A percentile compares a stretch with the other conserved stretches of the same genome.
phyloP scores from a whole-genome alignment of 495 filamentous ascomycete genomes.

The Podospora didyma region DNA sequence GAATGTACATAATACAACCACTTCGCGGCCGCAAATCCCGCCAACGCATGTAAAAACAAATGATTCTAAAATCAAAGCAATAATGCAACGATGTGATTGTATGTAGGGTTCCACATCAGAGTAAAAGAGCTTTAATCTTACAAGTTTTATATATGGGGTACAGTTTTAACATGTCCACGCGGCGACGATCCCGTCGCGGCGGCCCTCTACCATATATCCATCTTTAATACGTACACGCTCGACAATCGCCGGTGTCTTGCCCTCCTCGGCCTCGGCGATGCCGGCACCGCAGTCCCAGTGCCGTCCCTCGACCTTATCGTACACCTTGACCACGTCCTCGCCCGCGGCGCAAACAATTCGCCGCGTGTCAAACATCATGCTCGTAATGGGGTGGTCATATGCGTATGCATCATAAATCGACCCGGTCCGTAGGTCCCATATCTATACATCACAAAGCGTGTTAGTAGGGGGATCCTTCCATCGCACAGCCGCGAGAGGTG shows the following conservation, averaged over 20 bases:
- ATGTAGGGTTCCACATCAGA: no score
- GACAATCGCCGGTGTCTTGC: conserved; percentile 61
- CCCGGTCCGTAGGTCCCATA: conserved; percentile 97
- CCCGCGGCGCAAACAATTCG: conserved; percentile 89
- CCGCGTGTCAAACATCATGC: conserved; percentile 95
- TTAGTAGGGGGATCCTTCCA: not conserved
- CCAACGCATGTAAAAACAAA: no score
- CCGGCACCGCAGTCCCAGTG: conserved; percentile 97
- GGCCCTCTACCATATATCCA: conserved; percentile 88
- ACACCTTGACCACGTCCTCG: conserved; percentile 92
- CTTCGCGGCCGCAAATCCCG: no score
- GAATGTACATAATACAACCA: no score
- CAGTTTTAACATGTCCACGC: conserved; percentile 80
- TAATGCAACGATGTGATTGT: no score
- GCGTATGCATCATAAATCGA: conserved; percentile 96
- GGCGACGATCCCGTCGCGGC: conserved; percentile 81
- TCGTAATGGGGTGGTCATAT: conserved; percentile 88
- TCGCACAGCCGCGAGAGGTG: not conserved
- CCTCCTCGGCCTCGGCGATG: conserved; percentile 58
- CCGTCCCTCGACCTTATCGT: conserved; percentile 91
- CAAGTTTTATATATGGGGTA: not conserved
- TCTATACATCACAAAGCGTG: conserved; percentile 49
- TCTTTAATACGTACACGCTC: conserved; percentile 90
- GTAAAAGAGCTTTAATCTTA: not conserved
- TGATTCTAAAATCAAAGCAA: no score